These are phyloP conservation scores for Asterophora lycoperdoides DNA, from an alignment of 768 basidiomycete species.

Conservation along the genomic window DNA sequence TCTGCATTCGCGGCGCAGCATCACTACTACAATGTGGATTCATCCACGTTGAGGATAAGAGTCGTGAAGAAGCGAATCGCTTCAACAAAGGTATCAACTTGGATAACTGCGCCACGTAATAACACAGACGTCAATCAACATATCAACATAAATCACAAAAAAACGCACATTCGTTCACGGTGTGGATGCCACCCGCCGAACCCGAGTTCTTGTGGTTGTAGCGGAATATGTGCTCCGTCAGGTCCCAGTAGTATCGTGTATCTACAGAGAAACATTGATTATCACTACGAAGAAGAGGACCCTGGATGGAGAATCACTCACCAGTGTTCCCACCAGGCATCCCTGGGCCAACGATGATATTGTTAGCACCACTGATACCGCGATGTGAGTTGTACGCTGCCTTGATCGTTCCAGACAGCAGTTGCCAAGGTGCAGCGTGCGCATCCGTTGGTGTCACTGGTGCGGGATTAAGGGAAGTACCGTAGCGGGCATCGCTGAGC, in stretches of 20 bases:
- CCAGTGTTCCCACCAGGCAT: slow-evolving; percentile 61
- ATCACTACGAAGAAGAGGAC: too few species aligned
- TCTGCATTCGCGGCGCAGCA: slow-evolving; percentile 51
- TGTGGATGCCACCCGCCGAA: slow-evolving; percentile 51
- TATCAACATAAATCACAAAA: neutral
- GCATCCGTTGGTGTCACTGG: slow-evolving; percentile 52
- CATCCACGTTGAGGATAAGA: slow-evolving; percentile 66
- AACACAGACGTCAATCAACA: slow-evolving; percentile 8
- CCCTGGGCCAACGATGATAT: slow-evolving; percentile 46
- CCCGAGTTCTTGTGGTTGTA: slow-evolving; percentile 47
- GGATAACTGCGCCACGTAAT: slow-evolving; percentile 34
- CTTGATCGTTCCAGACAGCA: slow-evolving; percentile 64
- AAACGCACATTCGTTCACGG: slow-evolving; percentile 64
- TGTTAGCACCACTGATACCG: slow-evolving; percentile 25
- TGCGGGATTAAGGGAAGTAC: slow-evolving; percentile 57
- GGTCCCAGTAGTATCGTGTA: slow-evolving; percentile 54
- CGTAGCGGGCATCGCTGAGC: slow-evolving; percentile 45
- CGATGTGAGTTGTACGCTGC: slow-evolving; percentile 53
- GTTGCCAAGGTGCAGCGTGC: slow-evolving; percentile 40
- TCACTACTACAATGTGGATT: slow-evolving; percentile 29
- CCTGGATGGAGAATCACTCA: slow-evolving; percentile 18
- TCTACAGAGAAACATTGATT: slow-evolving; percentile 33
- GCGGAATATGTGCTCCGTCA: slow-evolving; percentile 63
- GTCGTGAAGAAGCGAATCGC: slow-evolving; percentile 62
- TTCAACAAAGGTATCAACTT: slow-evolving; percentile 52